Evolutionary conservation across 108 stramenopile genomes (phyloP), one percentile per base, ranked within the genome.

Genomic region (Pelagomonas calceolata): DNA sequence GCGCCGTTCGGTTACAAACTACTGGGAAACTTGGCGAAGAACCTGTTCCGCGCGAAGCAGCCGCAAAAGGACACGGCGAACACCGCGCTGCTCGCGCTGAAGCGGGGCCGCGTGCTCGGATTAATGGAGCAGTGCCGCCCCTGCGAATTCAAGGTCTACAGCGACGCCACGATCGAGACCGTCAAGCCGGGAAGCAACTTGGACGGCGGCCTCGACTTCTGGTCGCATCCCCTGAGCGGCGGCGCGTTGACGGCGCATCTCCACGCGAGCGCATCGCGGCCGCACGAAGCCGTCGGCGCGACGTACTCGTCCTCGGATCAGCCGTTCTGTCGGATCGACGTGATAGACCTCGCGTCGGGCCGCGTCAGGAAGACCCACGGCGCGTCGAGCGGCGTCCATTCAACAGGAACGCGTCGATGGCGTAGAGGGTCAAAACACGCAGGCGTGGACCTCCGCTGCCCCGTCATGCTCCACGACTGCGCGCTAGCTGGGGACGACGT

Each of bases 71-170:
- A 84, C 70, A 78, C 83, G 34, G 74, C 74, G 70, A 80, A 84
- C 69, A 84, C 79, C 1, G 77, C 80, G 35, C 26, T 80, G 60
- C 76, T 75, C 0, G 66, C 44, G 4, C 51, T 64, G 44, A 78
- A 74, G 15, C 60, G 30, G 17, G 39, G 39, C 9, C 33, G 70
- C 7, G 64, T 79, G 0, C 36, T 83, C 65, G 79, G 76, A 0
- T 36, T 80, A 34, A 83, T 83, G 82, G 82, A 83, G 69, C 82
- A 83, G 64, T 31, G 76, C 35, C 76, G 64, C 16, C 79, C 82
- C 14, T 46, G 66, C 37, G 82, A 80, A 66, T 71, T 83, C 65
- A 30, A 65, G 63, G 66, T 83, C 45, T 33, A 5, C 0, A 71
- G 65, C 65, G 72, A 78, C 44, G 79, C 77, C 34, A 30, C 33